A percentile compares a stretch with the other conserved stretches of the same genome.
These are phyloP conservation scores for Aegilops bicornis DNA, from an alignment of 176 grass and related monocot genomes.

Conservation along the genomic window DNA sequence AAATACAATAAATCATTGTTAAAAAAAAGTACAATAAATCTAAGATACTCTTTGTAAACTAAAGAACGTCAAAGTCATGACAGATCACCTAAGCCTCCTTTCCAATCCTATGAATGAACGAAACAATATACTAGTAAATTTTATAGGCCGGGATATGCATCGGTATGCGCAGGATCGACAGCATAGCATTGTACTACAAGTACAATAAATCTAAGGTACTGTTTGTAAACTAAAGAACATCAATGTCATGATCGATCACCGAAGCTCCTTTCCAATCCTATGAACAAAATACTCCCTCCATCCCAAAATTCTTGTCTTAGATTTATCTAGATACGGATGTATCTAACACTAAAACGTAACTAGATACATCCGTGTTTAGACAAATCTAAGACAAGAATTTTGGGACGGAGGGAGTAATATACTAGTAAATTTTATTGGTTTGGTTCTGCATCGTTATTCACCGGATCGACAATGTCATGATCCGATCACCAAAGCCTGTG, in stretches of 20 bases:
- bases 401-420: neutral
- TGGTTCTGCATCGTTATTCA: neutral
- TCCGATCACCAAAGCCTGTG: no score
- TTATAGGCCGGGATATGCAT: neutral
- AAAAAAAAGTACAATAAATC: neutral
- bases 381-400: no score
- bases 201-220: neutral
- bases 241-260: constrained; percentile 13
- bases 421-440: neutral
- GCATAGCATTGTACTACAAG: neutral
- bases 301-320: no score
- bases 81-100: constrained; percentile 26
- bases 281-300: neutral
- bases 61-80: neutral
- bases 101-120: constrained; percentile 16
- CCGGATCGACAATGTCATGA: no score
- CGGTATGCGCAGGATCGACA: constrained; percentile 5
- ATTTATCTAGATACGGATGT: no score
- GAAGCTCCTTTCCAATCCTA: constrained; percentile 14
- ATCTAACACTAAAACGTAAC: no score
- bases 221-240: neutral
- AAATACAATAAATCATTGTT: neutral
- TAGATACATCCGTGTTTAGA: no score
- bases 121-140: constrained; percentile 13
- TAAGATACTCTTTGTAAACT: constrained; percentile 9